Base-by-base conservation (phyloP, 179 eudicot species). In the Spergularia azorica region DNA sequence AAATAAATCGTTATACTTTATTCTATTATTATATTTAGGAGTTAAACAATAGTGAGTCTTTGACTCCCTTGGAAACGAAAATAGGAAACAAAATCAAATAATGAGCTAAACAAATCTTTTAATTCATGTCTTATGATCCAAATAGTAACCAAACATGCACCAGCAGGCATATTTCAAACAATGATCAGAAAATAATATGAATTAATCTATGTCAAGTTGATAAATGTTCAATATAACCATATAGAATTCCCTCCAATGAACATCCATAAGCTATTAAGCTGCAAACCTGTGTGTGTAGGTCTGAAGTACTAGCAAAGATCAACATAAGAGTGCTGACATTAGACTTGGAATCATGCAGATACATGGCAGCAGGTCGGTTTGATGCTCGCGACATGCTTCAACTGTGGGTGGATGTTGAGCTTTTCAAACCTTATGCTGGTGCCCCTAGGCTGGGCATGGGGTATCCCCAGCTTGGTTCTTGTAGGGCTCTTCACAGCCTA, bases 371-470 rank as follows among this genome's bases (percentile, higher is more conserved):
- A 90, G 79, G 90, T 90, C 17, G 88, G 91, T 50, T 62, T 90
- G 79, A 21, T 90, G 86, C 87, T 88, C 12, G 84, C 77, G 13
- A 82, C 90, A 50, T 51, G 86, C 80, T 90, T 85, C 84, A 88
- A 82, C 55, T 88, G 89, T 62, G 90, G 89, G 75, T 90, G 85
- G 84, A 80, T 90, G 77, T 65, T 90, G 63, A 88, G 90, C 83
- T 88, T 83, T 81, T 88, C 91, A 54, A 85, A 82, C 67, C 84
- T 90, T 17, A 90, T 84, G 77, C 38, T 90, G 81, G 90, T 82
- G 74, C 91, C 93, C 32, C 59, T 90, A 66, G 87, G 91, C 55
- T 90, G 93, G 93, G 73, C 55, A 56, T 88, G 90, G 90, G 93
- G 93, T 63, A 78, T 86, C 51, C 38, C 81, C 2, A 36, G 87